phyloP scores from a whole-genome alignment of 345 rosid genomes.

The Balakata baccata region DNA sequence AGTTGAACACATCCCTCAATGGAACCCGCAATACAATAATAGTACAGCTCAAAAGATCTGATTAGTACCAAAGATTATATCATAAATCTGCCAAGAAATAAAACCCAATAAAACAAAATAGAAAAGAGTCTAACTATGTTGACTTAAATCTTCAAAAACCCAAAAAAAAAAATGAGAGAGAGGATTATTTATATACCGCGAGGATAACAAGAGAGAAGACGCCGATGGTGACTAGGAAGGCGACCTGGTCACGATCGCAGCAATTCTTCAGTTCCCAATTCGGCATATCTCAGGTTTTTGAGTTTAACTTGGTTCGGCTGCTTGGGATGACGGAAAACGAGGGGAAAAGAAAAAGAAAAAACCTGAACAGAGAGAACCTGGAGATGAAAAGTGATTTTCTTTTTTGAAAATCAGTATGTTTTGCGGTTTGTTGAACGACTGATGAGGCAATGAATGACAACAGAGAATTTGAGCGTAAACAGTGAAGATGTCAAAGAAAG shows the following conservation, averaged over 20 bases:
- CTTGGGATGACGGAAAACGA: not conserved
- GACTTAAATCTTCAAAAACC: not conserved
- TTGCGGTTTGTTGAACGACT: not conserved
- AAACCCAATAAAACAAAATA: not conserved
- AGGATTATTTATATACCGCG: constrained; percentile 42
- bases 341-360: not conserved
- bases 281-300: constrained; percentile 24
- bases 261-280: constrained; percentile 88
- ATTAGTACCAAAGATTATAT: not conserved
- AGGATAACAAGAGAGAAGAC: constrained; percentile 85
- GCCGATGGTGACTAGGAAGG: constrained; percentile 60
- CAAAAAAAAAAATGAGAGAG: constrained; percentile 1
- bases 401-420: not conserved
- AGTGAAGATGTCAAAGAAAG: too few species aligned
- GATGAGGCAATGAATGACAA: not conserved
- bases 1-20: not conserved
- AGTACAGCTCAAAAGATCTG: not conserved
- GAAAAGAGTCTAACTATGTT: not conserved
- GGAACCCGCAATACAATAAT: not conserved
- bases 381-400: not conserved
- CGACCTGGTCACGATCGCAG: constrained; percentile 66
- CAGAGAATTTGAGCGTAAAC: too few species aligned
- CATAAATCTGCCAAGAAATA: not conserved
- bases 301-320: not conserved
- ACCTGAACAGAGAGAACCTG: not conserved